Base-by-base conservation (phyloP, 176 grass and related monocot species). In the Elaeis guineensis region DNA sequence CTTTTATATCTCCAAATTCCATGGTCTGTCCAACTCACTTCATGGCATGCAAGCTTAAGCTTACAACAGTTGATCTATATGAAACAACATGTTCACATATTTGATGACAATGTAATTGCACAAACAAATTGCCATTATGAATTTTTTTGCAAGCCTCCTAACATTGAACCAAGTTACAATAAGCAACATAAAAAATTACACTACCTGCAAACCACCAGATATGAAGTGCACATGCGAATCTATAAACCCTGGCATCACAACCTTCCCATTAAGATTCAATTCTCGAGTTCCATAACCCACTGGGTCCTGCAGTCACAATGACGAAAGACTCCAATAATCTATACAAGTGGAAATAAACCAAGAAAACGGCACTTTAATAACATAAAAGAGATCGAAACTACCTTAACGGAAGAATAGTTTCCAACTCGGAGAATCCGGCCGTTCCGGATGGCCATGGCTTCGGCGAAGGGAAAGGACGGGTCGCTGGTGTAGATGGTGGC, bases 401-500 rank as follows among this genome's bases (percentile, higher is more conserved):
- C 86, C 84, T 81, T 61, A 19, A 92, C 70, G 39, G 84, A 80
- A 11, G 78, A 76, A 75, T 89, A 98, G 63, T 25, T 56, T 7
- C 93, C 93, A 30, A 98, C 70, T 21, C 57, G 73, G 30, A 98
- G 75, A 71, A 98, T 67, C 56, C 73, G 81, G 51, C 93, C 87
- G 20, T n/a, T 67, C 30, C 81, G 79, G 59, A 98, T 30, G 55
- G 87, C 87, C 81, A 98, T 92, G 64, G 93, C 75, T 39, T 70
- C 69, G 29, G 84, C 84, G 65, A 98, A 98, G 57, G 93, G 87
- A 50, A 61, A 49, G n/a, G 73, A 60, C 6, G 75, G 63, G 80
- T 98, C 87, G 52, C 78, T 78, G 17, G 93, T 98, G 81, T 98
- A 89, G 73, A 98, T 98, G 21, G 93, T 98, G 54, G 84, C 93